Evolutionary conservation across 108 stramenopile species (phyloP).

Genomic region (Cyclotella kingstonii): DNA sequence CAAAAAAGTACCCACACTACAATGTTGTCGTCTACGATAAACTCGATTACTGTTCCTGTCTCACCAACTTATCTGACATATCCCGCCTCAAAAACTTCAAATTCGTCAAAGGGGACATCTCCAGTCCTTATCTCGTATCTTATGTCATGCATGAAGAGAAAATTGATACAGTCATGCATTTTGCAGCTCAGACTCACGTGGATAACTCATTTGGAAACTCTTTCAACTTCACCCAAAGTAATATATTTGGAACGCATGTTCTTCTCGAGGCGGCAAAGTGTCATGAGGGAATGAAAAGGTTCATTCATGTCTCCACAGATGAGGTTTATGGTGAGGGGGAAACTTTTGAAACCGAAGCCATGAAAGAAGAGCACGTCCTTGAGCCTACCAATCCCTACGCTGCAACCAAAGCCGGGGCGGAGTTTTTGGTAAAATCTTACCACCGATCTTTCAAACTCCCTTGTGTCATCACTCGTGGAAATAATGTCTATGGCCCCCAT

Average conservation of each 20-base stretch:
- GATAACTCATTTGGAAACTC: conserved; percentile 99
- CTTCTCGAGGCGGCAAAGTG: conserved; percentile 95
- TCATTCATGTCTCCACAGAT: conserved; percentile 98
- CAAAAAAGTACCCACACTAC: conserved; percentile 95
- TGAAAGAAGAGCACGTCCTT: conserved; percentile 95
- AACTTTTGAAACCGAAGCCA: conserved; percentile 89
- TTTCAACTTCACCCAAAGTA: conserved; percentile 97
- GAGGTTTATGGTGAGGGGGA: conserved; percentile 99
- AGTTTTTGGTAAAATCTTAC: conserved; percentile 95
- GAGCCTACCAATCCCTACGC: conserved; percentile 99
- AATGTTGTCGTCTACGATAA: conserved; percentile 96
- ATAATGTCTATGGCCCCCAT: conserved; percentile 99
- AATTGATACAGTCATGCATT: conserved; percentile 98
- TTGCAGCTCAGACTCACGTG: conserved; percentile 98
- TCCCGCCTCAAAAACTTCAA: conserved; percentile 91
- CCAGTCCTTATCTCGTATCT: conserved; percentile 89
- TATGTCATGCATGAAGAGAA: conserved; percentile 91
- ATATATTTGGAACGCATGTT: conserved; percentile 98
- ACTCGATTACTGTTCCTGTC: conserved; percentile 97
- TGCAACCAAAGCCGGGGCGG: conserved; percentile 98
- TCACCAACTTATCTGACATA: conserved; percentile 89
- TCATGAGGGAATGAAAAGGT: conserved; percentile 77
- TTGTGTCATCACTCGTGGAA: conserved; percentile 95
- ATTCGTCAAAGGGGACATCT: conserved; percentile 97
- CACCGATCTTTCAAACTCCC: conserved; percentile 91